Evolutionary conservation across 768 basidiomycete genomes (phyloP).

Genomic region (Suillus subaureus): DNA sequence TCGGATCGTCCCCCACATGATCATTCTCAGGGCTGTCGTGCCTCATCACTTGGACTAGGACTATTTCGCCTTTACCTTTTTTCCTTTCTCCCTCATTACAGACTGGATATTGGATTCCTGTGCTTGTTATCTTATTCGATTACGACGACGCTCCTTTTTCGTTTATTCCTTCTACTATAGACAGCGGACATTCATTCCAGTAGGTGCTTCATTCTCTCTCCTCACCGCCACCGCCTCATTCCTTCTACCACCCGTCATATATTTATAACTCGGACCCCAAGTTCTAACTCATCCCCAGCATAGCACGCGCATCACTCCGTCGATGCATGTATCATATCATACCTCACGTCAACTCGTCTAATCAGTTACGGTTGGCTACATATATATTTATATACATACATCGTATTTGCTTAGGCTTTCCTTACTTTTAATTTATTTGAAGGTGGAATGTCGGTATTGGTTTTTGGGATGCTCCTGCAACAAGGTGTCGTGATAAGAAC

Average conservation of each 20-base stretch:
- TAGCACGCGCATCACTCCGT: background rate
- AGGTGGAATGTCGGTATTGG: background rate
- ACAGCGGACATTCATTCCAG: background rate
- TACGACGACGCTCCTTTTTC: background rate
- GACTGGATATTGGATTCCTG: background rate
- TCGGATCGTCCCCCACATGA: background rate
- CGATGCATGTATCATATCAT: slow-evolving; percentile 7
- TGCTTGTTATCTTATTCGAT: background rate
- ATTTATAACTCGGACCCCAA: background rate
- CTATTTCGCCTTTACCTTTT: background rate
- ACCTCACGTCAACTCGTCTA: background rate
- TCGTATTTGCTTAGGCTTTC: background rate
- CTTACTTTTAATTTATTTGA: background rate
- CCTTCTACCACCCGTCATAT: background rate
- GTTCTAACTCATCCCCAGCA: background rate
- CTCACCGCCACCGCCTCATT: background rate
- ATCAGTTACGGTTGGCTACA: background rate
- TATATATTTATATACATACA: background rate
- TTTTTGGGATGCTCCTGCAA: background rate
- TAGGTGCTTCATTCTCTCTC: background rate
- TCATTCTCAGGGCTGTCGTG: background rate
- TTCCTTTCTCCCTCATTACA: background rate
- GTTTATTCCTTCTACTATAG: background rate
- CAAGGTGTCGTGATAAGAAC: too few relatives aligned
- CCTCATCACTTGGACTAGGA: background rate